Conservation (phyloP, 768 basidiomycete species). For the Omphalotus guepiniiformis region DNA sequence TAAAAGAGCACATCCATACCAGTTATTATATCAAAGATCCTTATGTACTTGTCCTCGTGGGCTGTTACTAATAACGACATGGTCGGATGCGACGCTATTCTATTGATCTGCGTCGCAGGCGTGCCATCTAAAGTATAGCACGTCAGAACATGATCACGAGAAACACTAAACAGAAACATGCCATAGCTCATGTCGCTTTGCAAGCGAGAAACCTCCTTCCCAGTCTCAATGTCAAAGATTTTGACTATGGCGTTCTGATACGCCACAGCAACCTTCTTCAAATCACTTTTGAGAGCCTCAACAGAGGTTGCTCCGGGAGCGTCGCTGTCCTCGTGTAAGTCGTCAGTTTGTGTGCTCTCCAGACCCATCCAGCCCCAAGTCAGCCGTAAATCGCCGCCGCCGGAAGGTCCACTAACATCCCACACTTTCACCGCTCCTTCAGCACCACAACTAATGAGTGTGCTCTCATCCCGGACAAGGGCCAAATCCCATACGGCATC, state of each 20-base stretch:
- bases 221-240: conserved; percentile 86
- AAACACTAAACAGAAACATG: conserved; percentile 22
- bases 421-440: conserved; percentile 93
- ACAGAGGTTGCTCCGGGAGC: conserved; percentile 77
- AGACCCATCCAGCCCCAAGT: conserved; percentile 80
- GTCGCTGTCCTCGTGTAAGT: conserved; percentile 45
- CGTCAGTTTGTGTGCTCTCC: conserved; percentile 38
- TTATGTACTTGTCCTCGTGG: conserved; percentile 91
- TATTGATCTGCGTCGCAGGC: conserved; percentile 76
- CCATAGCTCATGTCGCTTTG: conserved; percentile 59
- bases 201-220: conserved; percentile 66
- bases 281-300: conserved; percentile 76
- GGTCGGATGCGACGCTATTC: conserved; percentile 86
- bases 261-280: conserved; percentile 86
- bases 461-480: conserved; percentile 75
- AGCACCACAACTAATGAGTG: conserved; percentile 85
- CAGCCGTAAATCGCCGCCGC: conserved; percentile 60
- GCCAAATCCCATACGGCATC: conserved; percentile 97
- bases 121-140: conserved; percentile 53
- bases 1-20: conserved; percentile 43
- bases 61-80: conserved; percentile 85
- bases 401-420: conserved; percentile 73
- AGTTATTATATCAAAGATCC: conserved; percentile 80
- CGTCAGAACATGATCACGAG: background rate
- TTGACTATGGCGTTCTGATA: conserved; percentile 88